Base-by-base conservation (phyloP, 2,329 filamentous ascomycete species). In the Chrysoporthe cubensis region DNA sequence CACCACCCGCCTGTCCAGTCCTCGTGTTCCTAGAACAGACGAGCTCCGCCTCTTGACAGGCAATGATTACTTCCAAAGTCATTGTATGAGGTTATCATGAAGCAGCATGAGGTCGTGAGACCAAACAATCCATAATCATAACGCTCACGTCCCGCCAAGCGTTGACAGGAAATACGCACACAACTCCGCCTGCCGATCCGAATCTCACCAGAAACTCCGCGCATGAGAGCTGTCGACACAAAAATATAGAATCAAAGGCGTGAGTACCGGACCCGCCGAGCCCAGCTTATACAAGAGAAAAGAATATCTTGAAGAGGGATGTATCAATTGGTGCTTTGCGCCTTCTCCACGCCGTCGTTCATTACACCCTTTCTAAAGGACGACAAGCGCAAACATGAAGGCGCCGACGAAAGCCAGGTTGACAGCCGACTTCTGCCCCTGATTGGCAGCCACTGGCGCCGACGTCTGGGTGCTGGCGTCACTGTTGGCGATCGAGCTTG, bases 381-480 rank as follows among this genome's bases (percentile, higher is more conserved):
- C 50, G 32, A 54, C 8, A 54, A 71, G 68, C 32, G 65, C 68
- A 58, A 72, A 71, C 59, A 72, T 67, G 14, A 71, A 71, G n/a
- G 74, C 66, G 26, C 59, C 62, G 21, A 72, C 63, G 56, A 66
- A 52, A 37, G 69, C 71, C 16, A 74, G 70, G 65, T 65, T 71
- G 54, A 72, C 66, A 21, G 71, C 72, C 58, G 72, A 43, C 50
- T 60, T 66, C 34, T 61, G 61, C 62, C 67, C 71, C 37, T 74
- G 70, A 48, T 73, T 72, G 59, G 72, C 70, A 37, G 72, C 70
- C 42, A 71, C 71, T 3, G 73, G 57, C 60, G 62, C 50, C 50
- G 50, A 62, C 62, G 70, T 67, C 52, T 66, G 68, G 50, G 37
- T 40, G 37, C 37, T 62, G 48, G 56, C 69, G 42, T 63, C 64